Percentiles rank a stretch among this genome's conserved stretches.
phyloP scores from a whole-genome alignment of 495 filamentous ascomycete species.

The Chaetomium cochliodes region DNA sequence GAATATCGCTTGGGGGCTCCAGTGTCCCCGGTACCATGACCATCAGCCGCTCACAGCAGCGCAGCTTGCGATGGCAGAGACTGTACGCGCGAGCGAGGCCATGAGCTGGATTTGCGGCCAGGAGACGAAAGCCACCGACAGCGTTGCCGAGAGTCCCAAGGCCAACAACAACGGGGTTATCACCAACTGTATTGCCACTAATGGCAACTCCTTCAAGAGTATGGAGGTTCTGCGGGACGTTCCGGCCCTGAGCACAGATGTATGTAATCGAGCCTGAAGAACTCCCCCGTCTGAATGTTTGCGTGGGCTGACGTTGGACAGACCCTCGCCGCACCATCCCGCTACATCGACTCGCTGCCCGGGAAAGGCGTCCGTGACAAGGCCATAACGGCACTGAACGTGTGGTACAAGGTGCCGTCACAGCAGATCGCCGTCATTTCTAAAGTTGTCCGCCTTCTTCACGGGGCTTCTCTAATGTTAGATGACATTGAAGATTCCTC shows the following conservation, averaged over 20 bases:
- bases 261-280: neutral
- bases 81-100: neutral
- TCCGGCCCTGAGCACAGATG: neutral
- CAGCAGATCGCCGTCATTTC: conserved; percentile 1
- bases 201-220: neutral
- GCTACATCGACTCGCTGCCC: conserved; percentile 25
- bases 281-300: neutral
- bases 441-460: conserved; percentile 16
- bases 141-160: neutral
- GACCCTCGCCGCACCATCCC: conserved; percentile 15
- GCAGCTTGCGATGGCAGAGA: neutral
- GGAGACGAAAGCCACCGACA: neutral
- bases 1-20: conserved; percentile 13
- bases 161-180: neutral
- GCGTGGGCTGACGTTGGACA: neutral
- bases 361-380: conserved; percentile 21
- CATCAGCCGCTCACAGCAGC: neutral
- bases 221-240: neutral
- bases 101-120: neutral
- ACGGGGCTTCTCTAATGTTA: conserved; percentile 39
- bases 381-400: conserved; percentile 23
- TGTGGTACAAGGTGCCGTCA: conserved; percentile 16
- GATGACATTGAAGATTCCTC: conserved; percentile 82
- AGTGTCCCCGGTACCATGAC: conserved; percentile 11
- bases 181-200: neutral